Evolutionary conservation across 306 rosid species (phyloP).

Genomic region (Casuarina equisetifolia): DNA sequence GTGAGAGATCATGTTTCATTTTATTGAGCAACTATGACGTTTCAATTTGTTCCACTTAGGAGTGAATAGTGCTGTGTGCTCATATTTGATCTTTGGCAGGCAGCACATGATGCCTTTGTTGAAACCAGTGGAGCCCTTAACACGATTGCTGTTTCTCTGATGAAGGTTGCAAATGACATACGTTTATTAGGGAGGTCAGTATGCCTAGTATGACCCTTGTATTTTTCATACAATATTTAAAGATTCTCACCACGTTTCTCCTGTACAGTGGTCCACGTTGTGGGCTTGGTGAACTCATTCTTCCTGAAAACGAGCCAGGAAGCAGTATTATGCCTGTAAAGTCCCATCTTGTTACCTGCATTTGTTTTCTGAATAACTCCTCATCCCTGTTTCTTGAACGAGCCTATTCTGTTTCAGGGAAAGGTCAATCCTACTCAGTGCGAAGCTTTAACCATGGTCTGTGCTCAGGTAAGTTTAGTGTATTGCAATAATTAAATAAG

Average conservation of each 20-base stretch:
- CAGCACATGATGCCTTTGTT: slow-evolving; percentile 99
- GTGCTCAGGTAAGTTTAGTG: slow-evolving; percentile 79
- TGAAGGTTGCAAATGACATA: no score
- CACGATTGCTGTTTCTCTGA: slow-evolving; percentile 75
- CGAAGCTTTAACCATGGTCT: slow-evolving; percentile 98
- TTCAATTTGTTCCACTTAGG: slow-evolving; percentile 19
- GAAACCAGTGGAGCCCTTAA: slow-evolving; percentile 92
- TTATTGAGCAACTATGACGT: slow-evolving; percentile 16
- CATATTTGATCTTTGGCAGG: slow-evolving; percentile 50
- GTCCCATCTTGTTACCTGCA: no score
- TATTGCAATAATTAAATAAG: not conserved
- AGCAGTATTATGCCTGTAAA: no score
- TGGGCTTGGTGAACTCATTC: slow-evolving; percentile 36
- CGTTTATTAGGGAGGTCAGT: no score
- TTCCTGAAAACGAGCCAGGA: no score
- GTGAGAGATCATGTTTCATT: slow-evolving; percentile 13
- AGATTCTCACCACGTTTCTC: slow-evolving; percentile 47
- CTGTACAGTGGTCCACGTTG: slow-evolving; percentile 91
- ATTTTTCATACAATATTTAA: slow-evolving; percentile 2
- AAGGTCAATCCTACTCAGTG: slow-evolving; percentile 38
- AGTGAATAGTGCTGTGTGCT: not conserved
- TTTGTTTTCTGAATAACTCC: slow-evolving; percentile 14
- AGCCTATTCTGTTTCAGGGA: slow-evolving; percentile 64
- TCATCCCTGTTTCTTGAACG: slow-evolving; percentile 9
- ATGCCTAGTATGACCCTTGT: no score